phyloP scores from a whole-genome alignment of 495 filamentous ascomycete species.

The Saxispiralis lemnorum region DNA sequence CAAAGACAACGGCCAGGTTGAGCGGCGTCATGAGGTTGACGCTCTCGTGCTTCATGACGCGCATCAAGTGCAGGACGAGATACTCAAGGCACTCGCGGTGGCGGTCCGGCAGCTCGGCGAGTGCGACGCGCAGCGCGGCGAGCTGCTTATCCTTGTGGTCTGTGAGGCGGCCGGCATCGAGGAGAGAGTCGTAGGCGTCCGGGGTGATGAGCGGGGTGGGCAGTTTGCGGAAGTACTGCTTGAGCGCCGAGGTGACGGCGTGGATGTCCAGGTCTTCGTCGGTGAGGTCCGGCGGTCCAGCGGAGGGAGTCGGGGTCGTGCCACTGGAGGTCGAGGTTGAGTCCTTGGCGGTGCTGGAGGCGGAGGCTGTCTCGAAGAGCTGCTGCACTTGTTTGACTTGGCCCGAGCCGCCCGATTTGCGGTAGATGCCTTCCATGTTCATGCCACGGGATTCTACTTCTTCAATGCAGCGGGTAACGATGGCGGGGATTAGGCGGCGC shows the following conservation, averaged over 20 bases:
- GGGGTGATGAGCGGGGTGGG: conserved; percentile 82
- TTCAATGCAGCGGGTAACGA: conserved; percentile 88
- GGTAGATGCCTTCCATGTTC: conserved; percentile 95
- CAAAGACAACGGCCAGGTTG: conserved; percentile 94
- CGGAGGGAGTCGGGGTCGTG: no score
- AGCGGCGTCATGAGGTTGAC: conserved; percentile 90
- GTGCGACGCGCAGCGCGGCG: conserved; percentile 45
- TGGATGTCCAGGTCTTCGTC: conserved; percentile 90
- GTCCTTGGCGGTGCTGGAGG: conserved; percentile 27
- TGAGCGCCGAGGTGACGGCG: conserved; percentile 84
- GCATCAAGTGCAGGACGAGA: conserved; percentile 79
- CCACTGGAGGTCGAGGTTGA: no score
- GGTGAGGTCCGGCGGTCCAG: conserved; percentile 46
- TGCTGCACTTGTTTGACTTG: conserved; percentile 75
- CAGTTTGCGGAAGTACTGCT: conserved; percentile 93
- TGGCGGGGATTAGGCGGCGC: conserved; percentile 69
- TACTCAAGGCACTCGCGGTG: conserved; percentile 86
- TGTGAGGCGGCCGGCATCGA: conserved; percentile 49
- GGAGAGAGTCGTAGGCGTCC: conserved; percentile 74
- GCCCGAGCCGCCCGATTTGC: conserved; percentile 81
- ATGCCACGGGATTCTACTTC: conserved; percentile 94
- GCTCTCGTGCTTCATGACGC: conserved; percentile 63
- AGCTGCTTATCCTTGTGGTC: conserved; percentile 49
- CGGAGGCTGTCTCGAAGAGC: conserved; percentile 68
- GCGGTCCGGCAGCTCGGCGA: conserved; percentile 58